Base-by-base conservation (phyloP, 352 stramenopile genomes). In the Peronosclerospora sorghi region DNA sequence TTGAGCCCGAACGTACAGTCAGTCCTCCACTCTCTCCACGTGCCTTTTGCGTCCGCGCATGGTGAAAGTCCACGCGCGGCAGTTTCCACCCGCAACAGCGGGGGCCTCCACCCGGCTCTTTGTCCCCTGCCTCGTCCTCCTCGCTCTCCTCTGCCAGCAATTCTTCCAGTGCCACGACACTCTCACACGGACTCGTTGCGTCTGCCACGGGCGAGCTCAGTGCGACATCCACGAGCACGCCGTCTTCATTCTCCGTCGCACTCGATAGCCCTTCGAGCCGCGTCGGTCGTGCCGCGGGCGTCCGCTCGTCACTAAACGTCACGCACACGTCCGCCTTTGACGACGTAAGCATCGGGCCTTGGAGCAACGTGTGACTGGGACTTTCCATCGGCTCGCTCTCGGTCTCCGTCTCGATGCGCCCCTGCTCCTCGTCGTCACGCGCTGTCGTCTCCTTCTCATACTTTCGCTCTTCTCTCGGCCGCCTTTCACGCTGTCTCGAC, bases 21-120 rank as follows among this genome's bases (percentile, higher is more conserved):
- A 4, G 13, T 13, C 15, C 43, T 26, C 21, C 21, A 26, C 21
- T 7, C 21, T 7, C 21, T 3, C 21, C 8, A 30, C 48, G 24
- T 56, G 83, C 76, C 62, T 89, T 89, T 51, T 89, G 77, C 1
- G 77, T 86, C 57, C 75, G 60, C 0, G 73, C 65, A 42, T 73
- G 86, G 45, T 73, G 69, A 40, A 86, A 80, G 30, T 89, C 64
- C 8, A 86, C 67, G 0, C 42, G 61, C 4, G 63, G 66, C 29
- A 72, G 50, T 45, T 65, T 70, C 12, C 53, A 59, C 32, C 67
- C 70, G 57, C 51, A 82, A 42, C 59, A 70, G 34, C 45, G 59
- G 27, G 47, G 57, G 8, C 50, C 57, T 12, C 30, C 27, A 26
- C 34, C 58, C 19, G 38, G 41, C 42, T 62, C 56, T 5, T 41